These are phyloP conservation scores for Hypoxylon crocopeplum DNA, from an alignment of 495 filamentous ascomycete species.

Conservation along the genomic window DNA sequence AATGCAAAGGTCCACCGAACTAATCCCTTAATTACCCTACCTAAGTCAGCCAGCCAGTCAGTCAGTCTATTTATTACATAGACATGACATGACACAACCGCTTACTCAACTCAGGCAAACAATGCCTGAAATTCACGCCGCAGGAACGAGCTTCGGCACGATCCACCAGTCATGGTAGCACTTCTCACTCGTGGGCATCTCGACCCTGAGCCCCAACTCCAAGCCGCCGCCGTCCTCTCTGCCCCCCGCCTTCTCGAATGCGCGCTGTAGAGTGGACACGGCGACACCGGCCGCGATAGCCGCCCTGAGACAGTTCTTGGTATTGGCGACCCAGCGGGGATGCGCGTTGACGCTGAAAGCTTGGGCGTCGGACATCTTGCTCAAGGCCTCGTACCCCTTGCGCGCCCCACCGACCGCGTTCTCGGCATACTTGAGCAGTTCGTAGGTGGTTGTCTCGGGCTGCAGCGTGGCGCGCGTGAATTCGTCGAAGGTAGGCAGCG, in stretches of 20 bases:
- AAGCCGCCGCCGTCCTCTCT: slow-evolving; percentile 18
- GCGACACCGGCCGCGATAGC: slow-evolving; percentile 72
- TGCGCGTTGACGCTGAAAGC: slow-evolving; percentile 59
- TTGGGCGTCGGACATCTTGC: slow-evolving; percentile 52
- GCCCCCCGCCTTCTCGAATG: slow-evolving; percentile 28
- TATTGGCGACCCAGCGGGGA: slow-evolving; percentile 63
- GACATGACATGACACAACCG: too few relatives aligned
- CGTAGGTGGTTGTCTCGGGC: slow-evolving; percentile 42
- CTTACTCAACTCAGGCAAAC: neutral
- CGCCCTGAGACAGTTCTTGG: slow-evolving; percentile 66
- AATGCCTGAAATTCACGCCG: slow-evolving; percentile 1
- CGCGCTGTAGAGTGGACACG: slow-evolving; percentile 63
- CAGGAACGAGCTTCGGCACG: slow-evolving; percentile 65
- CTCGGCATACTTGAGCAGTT: slow-evolving; percentile 66
- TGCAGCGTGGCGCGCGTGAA: slow-evolving; percentile 54
- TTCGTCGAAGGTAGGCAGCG: slow-evolving; percentile 70
- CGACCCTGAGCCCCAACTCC: slow-evolving; percentile 46
- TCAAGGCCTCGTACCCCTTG: slow-evolving; percentile 69
- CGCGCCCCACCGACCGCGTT: slow-evolving; percentile 65
- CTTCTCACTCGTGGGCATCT: slow-evolving; percentile 61
- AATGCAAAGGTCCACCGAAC: too few relatives aligned
- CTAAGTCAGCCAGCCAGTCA: too few relatives aligned
- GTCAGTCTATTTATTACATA: too few relatives aligned
- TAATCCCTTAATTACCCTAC: too few relatives aligned
- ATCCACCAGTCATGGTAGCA: slow-evolving; percentile 80